Evolutionary conservation across 2,329 filamentous ascomycete genomes (phyloP).

Genomic region (Cyclaneusma minus): DNA sequence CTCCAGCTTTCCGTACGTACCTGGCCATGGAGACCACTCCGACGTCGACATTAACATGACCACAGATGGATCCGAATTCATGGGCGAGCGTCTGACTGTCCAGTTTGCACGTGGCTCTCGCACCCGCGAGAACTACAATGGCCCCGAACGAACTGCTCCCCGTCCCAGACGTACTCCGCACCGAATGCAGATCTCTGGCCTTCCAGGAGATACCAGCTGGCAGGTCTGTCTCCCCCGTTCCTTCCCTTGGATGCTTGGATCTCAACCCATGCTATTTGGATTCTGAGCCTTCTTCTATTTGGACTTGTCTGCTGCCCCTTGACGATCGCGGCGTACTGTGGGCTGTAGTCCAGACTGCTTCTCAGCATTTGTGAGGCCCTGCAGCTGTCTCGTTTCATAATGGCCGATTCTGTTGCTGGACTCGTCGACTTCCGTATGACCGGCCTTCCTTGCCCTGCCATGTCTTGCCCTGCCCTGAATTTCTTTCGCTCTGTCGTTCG

Average conservation of each 20-base stretch:
- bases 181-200: constrained; percentile 94
- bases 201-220: constrained; percentile 98
- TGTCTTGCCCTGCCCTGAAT: constrained; percentile 18
- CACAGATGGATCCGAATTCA: constrained; percentile 91
- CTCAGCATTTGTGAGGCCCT: too few relatives aligned
- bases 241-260: constrained; percentile 28
- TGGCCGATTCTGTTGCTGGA: too few relatives aligned
- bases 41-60: constrained; percentile 8
- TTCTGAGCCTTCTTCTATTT: constrained; percentile 17
- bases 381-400: too few relatives aligned
- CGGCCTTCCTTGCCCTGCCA: too few relatives aligned
- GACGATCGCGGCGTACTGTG: too few relatives aligned
- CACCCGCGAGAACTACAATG: constrained; percentile 44
- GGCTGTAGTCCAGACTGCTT: too few relatives aligned
- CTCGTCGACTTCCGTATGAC: constrained; percentile 9
- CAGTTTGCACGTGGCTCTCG: constrained; percentile 90
- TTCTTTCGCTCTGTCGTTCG: constrained; percentile 16
- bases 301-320: too few relatives aligned
- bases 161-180: constrained; percentile 88
- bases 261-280: constrained; percentile 20
- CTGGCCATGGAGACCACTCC: constrained; percentile 1
- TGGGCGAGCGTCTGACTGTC: constrained; percentile 93
- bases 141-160: constrained; percentile 49
- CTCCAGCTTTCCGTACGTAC: constrained; percentile 44
- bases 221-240: constrained; percentile 81